Evolutionary conservation across 148 eudicot species (phyloP), one percentile per base, ranked within the genome.

Genomic region (Limonium bicolor): DNA sequence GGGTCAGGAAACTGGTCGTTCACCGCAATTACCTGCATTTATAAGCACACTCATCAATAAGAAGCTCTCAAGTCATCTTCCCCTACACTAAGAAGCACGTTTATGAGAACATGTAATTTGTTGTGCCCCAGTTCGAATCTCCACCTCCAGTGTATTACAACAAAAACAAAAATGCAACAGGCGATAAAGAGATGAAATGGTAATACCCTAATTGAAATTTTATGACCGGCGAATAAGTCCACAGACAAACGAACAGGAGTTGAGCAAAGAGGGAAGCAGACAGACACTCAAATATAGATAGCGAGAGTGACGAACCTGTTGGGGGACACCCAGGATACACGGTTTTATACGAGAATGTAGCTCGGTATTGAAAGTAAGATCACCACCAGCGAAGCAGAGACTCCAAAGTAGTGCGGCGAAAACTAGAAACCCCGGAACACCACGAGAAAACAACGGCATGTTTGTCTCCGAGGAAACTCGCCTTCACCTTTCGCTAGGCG

Each of bases 1-100:
- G 36, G 96, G 83, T 38, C 96, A 1, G 96, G 96, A 60, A 86
- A 72, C 37, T 49, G 50, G 18, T 74, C 87, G 61, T 86, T 81
- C 7, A 86, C 80, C 21, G 73, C 87, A 24, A 86, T 68, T 48
- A 86, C 96, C 95, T 86, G 77, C 66, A 65, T 46, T 34, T n/a
- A n/a, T n/a, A n/a, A n/a, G n/a, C n/a, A n/a, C n/a, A n/a, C n/a
- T n/a, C n/a, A 41, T 20, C 3, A 9, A 27, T 13, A 1, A 14
- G 27, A 4, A 14, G 0, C 29, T n/a, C 15, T 43, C 14, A 41
- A 38, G 1, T 7, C n/a, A n/a, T n/a, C n/a, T n/a, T n/a, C n/a
- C n/a, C n/a, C n/a, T n/a, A n/a, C n/a, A n/a, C n/a, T n/a, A n/a
- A n/a, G n/a, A n/a, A n/a, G n/a, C n/a, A n/a, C n/a, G n/a, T n/a